Evolutionary conservation across 371 early-diverging fungal genomes (phyloP).

Genomic region (Smittium mucronatum): DNA sequence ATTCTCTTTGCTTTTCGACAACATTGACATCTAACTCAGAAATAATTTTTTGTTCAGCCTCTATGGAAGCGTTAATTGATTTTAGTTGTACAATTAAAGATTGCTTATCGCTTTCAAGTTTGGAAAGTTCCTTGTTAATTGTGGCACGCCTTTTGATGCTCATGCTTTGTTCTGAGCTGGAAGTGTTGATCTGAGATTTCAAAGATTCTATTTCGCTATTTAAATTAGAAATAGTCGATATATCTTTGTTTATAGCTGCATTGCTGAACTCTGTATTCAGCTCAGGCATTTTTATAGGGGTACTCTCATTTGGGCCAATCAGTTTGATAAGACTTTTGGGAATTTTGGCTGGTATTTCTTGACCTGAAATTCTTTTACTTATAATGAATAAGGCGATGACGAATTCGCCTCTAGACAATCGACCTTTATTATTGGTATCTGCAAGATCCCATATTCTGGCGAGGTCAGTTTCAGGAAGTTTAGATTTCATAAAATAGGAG

Average conservation of each 20-base stretch:
- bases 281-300: background rate
- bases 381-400: constrained; percentile 49
- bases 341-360: constrained; percentile 21
- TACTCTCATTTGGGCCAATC: background rate
- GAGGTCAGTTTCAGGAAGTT: constrained; percentile 46
- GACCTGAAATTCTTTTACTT: constrained; percentile 36
- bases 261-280: background rate
- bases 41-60: constrained; percentile 32
- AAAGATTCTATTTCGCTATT: background rate
- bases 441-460: constrained; percentile 61
- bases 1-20: background rate
- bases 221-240: background rate
- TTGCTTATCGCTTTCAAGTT: constrained; percentile 26
- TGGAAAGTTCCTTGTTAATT: background rate
- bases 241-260: background rate
- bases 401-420: constrained; percentile 37
- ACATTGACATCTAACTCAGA: background rate
- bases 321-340: background rate
- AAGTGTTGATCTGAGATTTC: background rate
- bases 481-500: constrained; percentile 60
- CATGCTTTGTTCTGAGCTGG: background rate
- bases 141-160: background rate
- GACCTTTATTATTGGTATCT: constrained; percentile 35
- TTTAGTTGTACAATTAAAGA: constrained; percentile 36
- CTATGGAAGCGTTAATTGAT: constrained; percentile 37